phyloP scores from a whole-genome alignment of 2,329 filamentous ascomycete genomes.

The Colletotrichum godetiae region DNA sequence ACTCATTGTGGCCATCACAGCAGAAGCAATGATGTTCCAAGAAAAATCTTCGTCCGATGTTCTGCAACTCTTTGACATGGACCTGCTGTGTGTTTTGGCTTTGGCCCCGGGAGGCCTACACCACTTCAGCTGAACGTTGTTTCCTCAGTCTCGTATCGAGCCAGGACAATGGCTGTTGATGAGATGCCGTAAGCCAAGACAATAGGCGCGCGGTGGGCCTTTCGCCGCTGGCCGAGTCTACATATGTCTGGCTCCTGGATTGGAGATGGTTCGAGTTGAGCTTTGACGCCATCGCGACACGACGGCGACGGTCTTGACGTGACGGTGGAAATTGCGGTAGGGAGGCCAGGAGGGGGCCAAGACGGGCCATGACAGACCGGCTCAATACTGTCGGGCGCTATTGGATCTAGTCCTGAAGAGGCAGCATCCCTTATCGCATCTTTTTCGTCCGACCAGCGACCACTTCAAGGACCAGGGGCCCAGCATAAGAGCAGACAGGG shows the following conservation, averaged over 20 bases:
- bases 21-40: neutral
- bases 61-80: neutral
- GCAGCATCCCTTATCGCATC: slow-evolving; percentile 29
- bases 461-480: slow-evolving; percentile 2
- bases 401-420: slow-evolving; percentile 29
- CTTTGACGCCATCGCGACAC: slow-evolving; percentile 30
- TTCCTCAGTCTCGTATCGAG: slow-evolving; percentile 29
- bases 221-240: slow-evolving; percentile 2
- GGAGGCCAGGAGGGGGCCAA: slow-evolving; percentile 21
- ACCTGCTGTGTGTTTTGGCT: neutral
- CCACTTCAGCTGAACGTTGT: slow-evolving; percentile 8
- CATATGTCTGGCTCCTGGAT: neutral
- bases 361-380: slow-evolving; percentile 23
- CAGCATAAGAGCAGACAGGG: slow-evolving; percentile 3
- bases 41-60: neutral
- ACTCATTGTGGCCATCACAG: neutral
- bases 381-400: neutral
- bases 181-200: slow-evolving; percentile 13
- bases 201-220: slow-evolving; percentile 17
- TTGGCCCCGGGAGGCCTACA: slow-evolving; percentile 5
- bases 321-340: slow-evolving; percentile 34
- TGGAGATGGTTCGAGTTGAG: slow-evolving; percentile 10
- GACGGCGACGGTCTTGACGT: slow-evolving; percentile 19
- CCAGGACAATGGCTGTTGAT: neutral
- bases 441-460: slow-evolving; percentile 1